phyloP scores from a whole-genome alignment of 140 eudicot species.

The Oenanthe javanica region DNA sequence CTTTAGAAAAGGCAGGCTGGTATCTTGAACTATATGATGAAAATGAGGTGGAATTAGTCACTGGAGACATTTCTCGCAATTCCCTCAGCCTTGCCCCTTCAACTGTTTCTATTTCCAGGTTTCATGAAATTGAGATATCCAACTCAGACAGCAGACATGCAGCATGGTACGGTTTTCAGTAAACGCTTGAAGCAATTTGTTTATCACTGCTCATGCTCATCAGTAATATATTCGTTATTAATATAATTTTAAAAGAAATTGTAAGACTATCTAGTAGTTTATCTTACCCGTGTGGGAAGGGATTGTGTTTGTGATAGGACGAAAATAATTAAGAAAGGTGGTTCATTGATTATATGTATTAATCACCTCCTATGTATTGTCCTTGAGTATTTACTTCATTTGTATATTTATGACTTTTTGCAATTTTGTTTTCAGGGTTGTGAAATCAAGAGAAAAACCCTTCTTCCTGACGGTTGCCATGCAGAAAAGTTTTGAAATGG shows the following conservation, averaged over 20 bases:
- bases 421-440: constrained; percentile 31
- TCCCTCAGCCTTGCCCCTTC: constrained; percentile 13
- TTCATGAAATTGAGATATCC: constrained; percentile 21
- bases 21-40: constrained; percentile 43
- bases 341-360: background rate
- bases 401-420: background rate
- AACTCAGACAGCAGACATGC: constrained; percentile 26
- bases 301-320: constrained; percentile 8
- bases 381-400: too few relatives aligned
- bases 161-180: background rate
- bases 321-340: background rate
- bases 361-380: background rate
- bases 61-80: constrained; percentile 10
- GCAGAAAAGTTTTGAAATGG: constrained; percentile 84
- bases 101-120: constrained; percentile 9
- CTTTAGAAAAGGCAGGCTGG: constrained; percentile 80
- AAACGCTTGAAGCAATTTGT: background rate
- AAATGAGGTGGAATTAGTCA: constrained; percentile 17
- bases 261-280: background rate
- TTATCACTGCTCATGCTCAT: background rate
- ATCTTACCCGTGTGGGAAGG: background rate
- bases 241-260: background rate
- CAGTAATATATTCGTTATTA: background rate
- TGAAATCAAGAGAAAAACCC: constrained; percentile 35
- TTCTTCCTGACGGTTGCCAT: constrained; percentile 70